Base-by-base conservation (phyloP, 306 rosid species). In the Vachellia pachyceras region DNA sequence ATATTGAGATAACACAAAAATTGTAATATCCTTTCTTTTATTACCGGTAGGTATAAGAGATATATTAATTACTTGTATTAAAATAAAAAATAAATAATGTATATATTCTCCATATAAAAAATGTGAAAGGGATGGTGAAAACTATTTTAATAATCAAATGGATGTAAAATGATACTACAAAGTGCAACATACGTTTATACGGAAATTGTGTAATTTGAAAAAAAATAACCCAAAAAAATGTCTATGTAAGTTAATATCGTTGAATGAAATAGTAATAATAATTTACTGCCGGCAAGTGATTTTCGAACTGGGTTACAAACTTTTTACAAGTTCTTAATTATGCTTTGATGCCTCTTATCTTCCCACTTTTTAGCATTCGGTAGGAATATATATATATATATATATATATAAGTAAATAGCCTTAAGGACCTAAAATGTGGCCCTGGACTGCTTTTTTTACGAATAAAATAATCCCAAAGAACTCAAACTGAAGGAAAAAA, bases 181-280 rank as follows among this genome's bases (percentile, higher is more conserved):
- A 2, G 25, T 55, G 33, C 22, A 18, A 52, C 60, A n/a, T 52
- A 52, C 7, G 5, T 55, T 20, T 20, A 55, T n/a, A 55, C 7
- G 4, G 3, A 58, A 58, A 9, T 0, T 58, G 17, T 10, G 36
- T 23, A 23, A 23, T 60, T 23, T 60, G 7, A 11, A 3, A 4
- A 10, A 3, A 1, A 22, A 22, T 3, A 10, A 54, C 23, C 23
- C n/a, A n/a, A n/a, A 7, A 8, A 58, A 22, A 23, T 29, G 36
- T 60, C 17, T 4, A 60, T 23, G 66, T 29, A 25, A 23, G 35
- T 23, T 60, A 60, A 23, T 20, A 58, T 20, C 52, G 45, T 55
- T 11, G 33, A 55, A 46, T 44, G 29, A 72, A 69, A 61, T 70
- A 84, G 75, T 74, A 79, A 76, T n/a, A n/a, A n/a, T 74, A 79